Evolutionary conservation across 2,329 filamentous ascomycete genomes (phyloP), one percentile per base, ranked within the genome.

Genomic region (Aspergillus proliferans): DNA sequence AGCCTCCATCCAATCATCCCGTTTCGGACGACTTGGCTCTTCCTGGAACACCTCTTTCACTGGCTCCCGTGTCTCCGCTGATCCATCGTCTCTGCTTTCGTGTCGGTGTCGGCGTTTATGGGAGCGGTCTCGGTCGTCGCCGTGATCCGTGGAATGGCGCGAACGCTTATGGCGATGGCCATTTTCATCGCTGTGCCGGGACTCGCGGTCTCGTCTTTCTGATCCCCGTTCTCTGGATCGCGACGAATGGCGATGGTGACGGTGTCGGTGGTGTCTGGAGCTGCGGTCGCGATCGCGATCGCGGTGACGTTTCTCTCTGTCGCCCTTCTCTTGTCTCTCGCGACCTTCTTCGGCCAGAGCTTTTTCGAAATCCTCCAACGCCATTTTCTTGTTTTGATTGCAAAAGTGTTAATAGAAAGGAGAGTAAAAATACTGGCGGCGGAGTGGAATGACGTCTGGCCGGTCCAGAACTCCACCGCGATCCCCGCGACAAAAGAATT

Each of bases 1-100:
- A 0, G 86, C 86, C 51, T 90, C 85, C 93, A 98, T 98, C 91
- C 94, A 98, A 0, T 86, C 82, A 67, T 97, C 93, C 54, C 94
- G 82, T 57, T 84, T 79, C 28, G 84, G 60, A 1, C 70, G 60
- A 19, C 69, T 57, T 14, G 64, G 58, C 61, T 72, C 58, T 71
- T 76, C 59, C 70, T 79, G 59, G 1, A 50, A 47, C 6, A 52
- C 60, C 7, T 71, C 66, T 21, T 68, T 52, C n/a, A 36, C 47
- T 3, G 53, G 52, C 4, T 55, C 52, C 3, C 60, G 50, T 3
- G 68, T 51, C 30, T 73, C 71, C 53, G 77, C 34, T 14, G 56
- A 76, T 19, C 81, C 78, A 33, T 30, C 26, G 26, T 61, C 57
- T 49, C 51, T 62, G 50, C 58, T 63, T 47, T 61, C 59, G 21